Base-by-base conservation (phyloP, 148 eudicot genomes). In the Cornus suecica region DNA sequence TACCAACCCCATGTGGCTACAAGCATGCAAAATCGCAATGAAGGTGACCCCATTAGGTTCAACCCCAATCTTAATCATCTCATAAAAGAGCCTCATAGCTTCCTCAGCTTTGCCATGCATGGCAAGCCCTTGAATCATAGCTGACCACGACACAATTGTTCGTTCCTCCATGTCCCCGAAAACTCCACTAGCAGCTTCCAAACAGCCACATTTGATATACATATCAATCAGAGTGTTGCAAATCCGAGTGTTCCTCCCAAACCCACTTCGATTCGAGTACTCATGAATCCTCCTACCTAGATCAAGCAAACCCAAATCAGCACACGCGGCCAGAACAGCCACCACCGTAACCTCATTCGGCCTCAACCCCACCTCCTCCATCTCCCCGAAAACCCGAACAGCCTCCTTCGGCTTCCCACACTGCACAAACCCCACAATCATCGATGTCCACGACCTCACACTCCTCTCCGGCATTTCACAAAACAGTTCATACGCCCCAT, bases 121-220 rank as follows among this genome's bases (percentile, higher is more conserved):
- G 29, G 78, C 78, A 5, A 75, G 51, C 52, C 78, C 78, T 67
- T 75, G 78, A 31, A 75, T 68, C 78, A 75, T 75, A 10, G 66
- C 72, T 25, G 78, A 75, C 72, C 78, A 75, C 20, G 78, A 75
- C 64, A 75, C 71, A 34, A 75, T 24, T 24, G 78, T 75, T 37
- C 66, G 20, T 30, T 75, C 72, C 15, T 68, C 32, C 78, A 75
- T 54, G 22, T 15, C 66, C 32, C 67, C 3, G 3, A 75, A 75
- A 30, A 75, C 78, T 10, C 72, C 68, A 2, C 16, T 51, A 23
- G 78, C 78, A 75, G 34, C 78, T 51, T 75, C 72, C 42, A 75
- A 75, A 32, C 78, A 75, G 13, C 78, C 78, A 67, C 78, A 75
- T 67, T 75, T 75, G 60, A 75, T 68, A 27, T 75, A 75, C 78